A percentile compares a stretch with the other conserved stretches of the same genome.
phyloP scores from a whole-genome alignment of 805 yeast genomes.

The Saturnispora hagleri region DNA sequence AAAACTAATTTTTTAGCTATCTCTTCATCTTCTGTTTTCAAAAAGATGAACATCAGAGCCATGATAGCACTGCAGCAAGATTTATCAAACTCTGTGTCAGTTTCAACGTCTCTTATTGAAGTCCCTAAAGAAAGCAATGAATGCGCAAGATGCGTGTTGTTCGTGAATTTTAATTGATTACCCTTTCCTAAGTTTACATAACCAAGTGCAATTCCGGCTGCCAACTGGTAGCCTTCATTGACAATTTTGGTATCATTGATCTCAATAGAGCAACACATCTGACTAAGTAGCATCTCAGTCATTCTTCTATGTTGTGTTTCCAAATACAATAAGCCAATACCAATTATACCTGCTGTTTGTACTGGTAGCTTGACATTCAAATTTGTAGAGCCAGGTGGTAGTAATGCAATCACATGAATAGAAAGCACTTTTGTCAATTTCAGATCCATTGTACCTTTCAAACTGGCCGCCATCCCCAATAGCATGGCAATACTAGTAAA shows the following conservation, averaged over 20 bases:
- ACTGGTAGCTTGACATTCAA: slow-evolving; percentile 74
- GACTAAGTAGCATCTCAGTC: slow-evolving; percentile 70
- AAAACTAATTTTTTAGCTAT: slow-evolving; percentile 55
- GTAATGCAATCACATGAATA: slow-evolving; percentile 83
- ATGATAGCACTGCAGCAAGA: slow-evolving; percentile 67
- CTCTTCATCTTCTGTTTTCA: slow-evolving; percentile 51
- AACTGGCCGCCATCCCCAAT: slow-evolving; percentile 88
- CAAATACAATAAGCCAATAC: slow-evolving; percentile 77
- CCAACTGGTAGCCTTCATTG: slow-evolving; percentile 73
- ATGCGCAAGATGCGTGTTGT: slow-evolving; percentile 58
- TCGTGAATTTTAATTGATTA: slow-evolving; percentile 36
- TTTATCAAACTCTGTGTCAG: slow-evolving; percentile 48
- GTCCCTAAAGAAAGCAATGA: slow-evolving; percentile 48
- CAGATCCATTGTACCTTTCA: slow-evolving; percentile 71
- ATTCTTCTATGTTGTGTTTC: slow-evolving; percentile 76
- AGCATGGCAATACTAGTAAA: slow-evolving; percentile 79
- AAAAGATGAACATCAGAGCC: slow-evolving; percentile 65
- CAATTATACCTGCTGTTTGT: slow-evolving; percentile 86
- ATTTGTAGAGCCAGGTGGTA: slow-evolving; percentile 88
- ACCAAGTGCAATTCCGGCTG: slow-evolving; percentile 87
- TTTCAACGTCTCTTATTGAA: slow-evolving; percentile 54
- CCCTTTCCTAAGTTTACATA: slow-evolving; percentile 76
- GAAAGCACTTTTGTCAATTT: slow-evolving; percentile 84
- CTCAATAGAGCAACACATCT: slow-evolving; percentile 46
- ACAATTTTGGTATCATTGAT: slow-evolving; percentile 49